These are phyloP conservation scores for Persicaria tinctoria DNA, from an alignment of 148 eudicot species.

Conservation along the genomic window DNA sequence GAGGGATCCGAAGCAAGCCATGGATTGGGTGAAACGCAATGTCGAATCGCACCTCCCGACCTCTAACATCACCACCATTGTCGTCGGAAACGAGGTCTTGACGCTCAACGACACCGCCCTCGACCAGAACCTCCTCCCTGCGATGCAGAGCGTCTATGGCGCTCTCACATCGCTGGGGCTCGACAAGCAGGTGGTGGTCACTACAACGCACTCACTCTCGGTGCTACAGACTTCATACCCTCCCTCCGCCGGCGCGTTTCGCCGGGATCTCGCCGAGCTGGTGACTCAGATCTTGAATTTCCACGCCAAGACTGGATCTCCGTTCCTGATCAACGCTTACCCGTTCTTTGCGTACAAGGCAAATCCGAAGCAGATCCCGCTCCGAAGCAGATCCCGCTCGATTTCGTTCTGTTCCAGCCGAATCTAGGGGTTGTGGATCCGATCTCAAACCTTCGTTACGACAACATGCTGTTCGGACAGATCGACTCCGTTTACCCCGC, in stretches of 20 bases:
- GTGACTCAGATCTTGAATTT: constrained; percentile 55
- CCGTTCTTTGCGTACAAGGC: constrained; percentile 83
- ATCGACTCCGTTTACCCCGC: constrained; percentile 83
- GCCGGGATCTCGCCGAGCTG: constrained; percentile 34
- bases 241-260: constrained; percentile 61
- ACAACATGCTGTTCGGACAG: constrained; percentile 85
- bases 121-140: constrained; percentile 43
- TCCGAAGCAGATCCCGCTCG: too few relatives aligned
- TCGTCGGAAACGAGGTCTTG: constrained; percentile 75
- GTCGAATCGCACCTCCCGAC: constrained; percentile 55
- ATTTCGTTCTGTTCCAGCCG: constrained; percentile 58
- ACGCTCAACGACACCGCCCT: constrained; percentile 50
- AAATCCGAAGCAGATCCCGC: constrained; percentile 50
- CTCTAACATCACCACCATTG: constrained; percentile 59
- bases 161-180: constrained; percentile 39
- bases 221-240: constrained; percentile 68
- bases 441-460: constrained; percentile 45
- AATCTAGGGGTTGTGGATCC: constrained; percentile 50
- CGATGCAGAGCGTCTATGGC: constrained; percentile 58
- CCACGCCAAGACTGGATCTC: constrained; percentile 52
- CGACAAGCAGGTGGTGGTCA: constrained; percentile 41
- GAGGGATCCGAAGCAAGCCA: constrained; percentile 42
- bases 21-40: constrained; percentile 59
- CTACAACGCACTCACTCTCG: constrained; percentile 67
- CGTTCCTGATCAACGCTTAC: constrained; percentile 77